phyloP scores from a whole-genome alignment of 768 basidiomycete genomes.

The Tremella yokohamensis region DNA sequence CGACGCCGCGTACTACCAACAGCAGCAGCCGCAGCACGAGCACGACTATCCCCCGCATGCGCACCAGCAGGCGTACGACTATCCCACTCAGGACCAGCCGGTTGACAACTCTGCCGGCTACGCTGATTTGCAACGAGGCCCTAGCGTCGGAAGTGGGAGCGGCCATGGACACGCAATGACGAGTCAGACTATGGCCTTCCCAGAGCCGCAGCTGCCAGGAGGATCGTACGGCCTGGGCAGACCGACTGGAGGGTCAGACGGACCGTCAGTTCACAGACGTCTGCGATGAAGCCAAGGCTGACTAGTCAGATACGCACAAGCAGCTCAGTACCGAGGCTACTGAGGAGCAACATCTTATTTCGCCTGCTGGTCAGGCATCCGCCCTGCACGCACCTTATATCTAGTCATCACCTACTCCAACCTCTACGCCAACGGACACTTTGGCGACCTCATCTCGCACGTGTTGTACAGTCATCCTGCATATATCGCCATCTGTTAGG shows the following conservation, averaged over 20 bases:
- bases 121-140: constrained; percentile 43
- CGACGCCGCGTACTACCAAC: constrained; percentile 23
- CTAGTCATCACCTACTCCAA: too few species aligned
- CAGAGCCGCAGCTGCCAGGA: constrained; percentile 33
- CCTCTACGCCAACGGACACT: too few species aligned
- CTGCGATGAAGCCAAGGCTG: neutral
- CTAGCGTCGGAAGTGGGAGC: constrained; percentile 24
- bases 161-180: constrained; percentile 22
- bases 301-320: constrained; percentile 36
- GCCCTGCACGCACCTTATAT: too few species aligned
- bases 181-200: constrained; percentile 17
- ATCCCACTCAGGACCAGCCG: constrained; percentile 32
- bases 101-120: constrained; percentile 26
- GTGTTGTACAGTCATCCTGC: too few species aligned
- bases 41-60: constrained; percentile 28
- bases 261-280: constrained; percentile 35
- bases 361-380: too few species aligned
- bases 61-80: constrained; percentile 17
- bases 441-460: too few species aligned
- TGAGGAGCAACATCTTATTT: constrained; percentile 4
- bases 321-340: constrained; percentile 36
- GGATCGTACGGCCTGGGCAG: constrained; percentile 29
- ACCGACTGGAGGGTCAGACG: constrained; percentile 42
- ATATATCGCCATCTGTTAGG: too few species aligned
- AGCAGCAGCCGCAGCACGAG: constrained; percentile 2